Base-by-base conservation (phyloP, 768 basidiomycete genomes). In the Wakefieldia striispora region DNA sequence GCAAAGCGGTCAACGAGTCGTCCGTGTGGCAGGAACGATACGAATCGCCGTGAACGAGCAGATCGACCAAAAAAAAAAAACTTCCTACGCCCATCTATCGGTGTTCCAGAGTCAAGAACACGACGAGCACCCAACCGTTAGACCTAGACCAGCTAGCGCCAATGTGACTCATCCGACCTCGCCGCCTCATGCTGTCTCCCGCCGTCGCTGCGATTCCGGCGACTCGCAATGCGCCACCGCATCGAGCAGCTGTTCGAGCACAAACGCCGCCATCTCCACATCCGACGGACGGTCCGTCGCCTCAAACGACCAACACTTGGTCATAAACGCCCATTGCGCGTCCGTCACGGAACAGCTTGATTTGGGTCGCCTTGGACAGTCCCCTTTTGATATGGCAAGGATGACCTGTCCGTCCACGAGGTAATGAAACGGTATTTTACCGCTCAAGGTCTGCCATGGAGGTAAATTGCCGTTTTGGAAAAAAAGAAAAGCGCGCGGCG, bases 201-300 rank as follows among this genome's bases (percentile, higher is more conserved):
- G n/a, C n/a, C n/a, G n/a, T n/a, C n/a, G n/a, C n/a, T n/a, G 21
- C 27, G 9, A 14, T n/a, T n/a, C n/a, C 35, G 26, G 27, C 3
- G 19, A 43, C 35, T 48, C 38, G 29, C n/a, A 50, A 1, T 4
- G 34, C 3, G 33, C 37, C 11, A 56, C 46, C 0, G 11, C 50
- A 20, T 50, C 26, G 11, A 59, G 24, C 4, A 64, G 19, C n/a
- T 61, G 53, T 11, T 55, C 49, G 5, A 48, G 49, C 17, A 55
- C 55, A 17, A 66, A 66, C 3, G n/a, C 10, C 3, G 56, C 46
- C 33, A 73, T 62, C 24, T 69, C 66, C 19, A 38, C 42, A 27
- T 58, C 57, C 19, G 57, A 56, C 8, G 75, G 75, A 35, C 77
- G 62, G 46, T 45, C 59, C 55, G 17, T 7, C 58, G 48, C 34